These are phyloP conservation scores for Juncus effusus DNA, from an alignment of 176 grass and related monocot genomes.

Conservation along the genomic window DNA sequence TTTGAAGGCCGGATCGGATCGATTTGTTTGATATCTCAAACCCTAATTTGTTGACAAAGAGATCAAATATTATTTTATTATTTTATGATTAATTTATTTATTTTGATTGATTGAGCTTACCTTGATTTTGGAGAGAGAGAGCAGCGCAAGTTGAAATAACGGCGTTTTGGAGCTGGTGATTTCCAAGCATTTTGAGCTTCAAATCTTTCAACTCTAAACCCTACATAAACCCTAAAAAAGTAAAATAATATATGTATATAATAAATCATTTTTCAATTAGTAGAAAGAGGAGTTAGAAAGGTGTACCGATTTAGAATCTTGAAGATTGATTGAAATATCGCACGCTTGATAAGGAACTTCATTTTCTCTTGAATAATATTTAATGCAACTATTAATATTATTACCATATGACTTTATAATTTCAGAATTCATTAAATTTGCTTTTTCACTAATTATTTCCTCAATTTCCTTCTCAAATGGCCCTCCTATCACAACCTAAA, in stretches of 20 bases:
- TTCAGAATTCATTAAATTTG: slow-evolving; percentile 53
- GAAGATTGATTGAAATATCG: slow-evolving; percentile 48
- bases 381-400: slow-evolving; percentile 39
- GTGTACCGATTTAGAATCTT: slow-evolving; percentile 49
- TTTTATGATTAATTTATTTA: slow-evolving; percentile 13
- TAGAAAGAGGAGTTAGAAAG: slow-evolving; percentile 2
- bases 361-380: slow-evolving; percentile 46
- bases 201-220: slow-evolving; percentile 43
- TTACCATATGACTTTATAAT: slow-evolving; percentile 37
- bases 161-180: slow-evolving; percentile 72
- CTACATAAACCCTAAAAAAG: slow-evolving; percentile 35
- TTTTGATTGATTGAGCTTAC: slow-evolving; percentile 28
- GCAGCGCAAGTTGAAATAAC: slow-evolving; percentile 60
- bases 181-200: slow-evolving; percentile 68
- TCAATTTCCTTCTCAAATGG: slow-evolving; percentile 52
- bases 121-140: slow-evolving; percentile 55
- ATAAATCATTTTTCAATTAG: slow-evolving; percentile 11
- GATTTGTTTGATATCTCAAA: slow-evolving; percentile 60
- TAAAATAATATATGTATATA: slow-evolving; percentile 3
- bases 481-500: slow-evolving; percentile 81
- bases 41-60: slow-evolving; percentile 41
- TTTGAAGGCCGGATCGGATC: slow-evolving; percentile 58
- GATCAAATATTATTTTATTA: neutral
- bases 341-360: slow-evolving; percentile 58
- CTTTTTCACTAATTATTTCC: slow-evolving; percentile 59